These are phyloP conservation scores for Clavariopsis aquatica DNA, from an alignment of 495 filamentous ascomycete species.

Conservation along the genomic window DNA sequence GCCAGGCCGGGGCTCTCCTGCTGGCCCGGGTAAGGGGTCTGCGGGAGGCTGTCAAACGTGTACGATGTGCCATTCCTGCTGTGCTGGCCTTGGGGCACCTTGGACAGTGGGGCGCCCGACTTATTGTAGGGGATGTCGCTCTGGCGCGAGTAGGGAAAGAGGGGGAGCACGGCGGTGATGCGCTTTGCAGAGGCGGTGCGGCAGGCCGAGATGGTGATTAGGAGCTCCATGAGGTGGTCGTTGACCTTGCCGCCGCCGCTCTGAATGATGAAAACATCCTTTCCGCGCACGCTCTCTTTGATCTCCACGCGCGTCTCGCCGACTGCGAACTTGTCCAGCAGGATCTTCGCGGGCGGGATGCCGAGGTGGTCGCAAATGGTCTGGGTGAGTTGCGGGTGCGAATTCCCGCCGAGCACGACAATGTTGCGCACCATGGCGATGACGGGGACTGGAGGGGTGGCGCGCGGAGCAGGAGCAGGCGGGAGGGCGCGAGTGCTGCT, in stretches of 20 bases:
- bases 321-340: slow-evolving; percentile 87
- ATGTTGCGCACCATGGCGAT: slow-evolving; percentile 87
- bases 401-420: slow-evolving; percentile 88
- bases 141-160: slow-evolving; percentile 95
- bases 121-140: slow-evolving; percentile 97
- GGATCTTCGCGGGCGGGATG: slow-evolving; percentile 76
- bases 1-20: slow-evolving; percentile 61
- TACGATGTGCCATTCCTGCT: slow-evolving; percentile 52
- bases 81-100: slow-evolving; percentile 53
- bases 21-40: slow-evolving; percentile 74
- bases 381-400: slow-evolving; percentile 83
- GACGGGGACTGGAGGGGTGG: neutral
- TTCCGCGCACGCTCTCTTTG: slow-evolving; percentile 89
- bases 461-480: slow-evolving; percentile 3
- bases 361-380: slow-evolving; percentile 84
- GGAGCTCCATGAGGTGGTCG: slow-evolving; percentile 90
- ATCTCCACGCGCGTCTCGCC: slow-evolving; percentile 96
- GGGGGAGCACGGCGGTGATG: slow-evolving; percentile 89
- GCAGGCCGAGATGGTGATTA: slow-evolving; percentile 95
- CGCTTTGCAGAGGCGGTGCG: slow-evolving; percentile 90
- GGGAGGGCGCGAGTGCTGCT: neutral
- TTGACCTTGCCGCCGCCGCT: slow-evolving; percentile 88
- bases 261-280: slow-evolving; percentile 98
- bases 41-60: slow-evolving; percentile 89
- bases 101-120: slow-evolving; percentile 80